Base-by-base conservation (phyloP, 306 rosid species). In the Begonia fuchsioides region DNA sequence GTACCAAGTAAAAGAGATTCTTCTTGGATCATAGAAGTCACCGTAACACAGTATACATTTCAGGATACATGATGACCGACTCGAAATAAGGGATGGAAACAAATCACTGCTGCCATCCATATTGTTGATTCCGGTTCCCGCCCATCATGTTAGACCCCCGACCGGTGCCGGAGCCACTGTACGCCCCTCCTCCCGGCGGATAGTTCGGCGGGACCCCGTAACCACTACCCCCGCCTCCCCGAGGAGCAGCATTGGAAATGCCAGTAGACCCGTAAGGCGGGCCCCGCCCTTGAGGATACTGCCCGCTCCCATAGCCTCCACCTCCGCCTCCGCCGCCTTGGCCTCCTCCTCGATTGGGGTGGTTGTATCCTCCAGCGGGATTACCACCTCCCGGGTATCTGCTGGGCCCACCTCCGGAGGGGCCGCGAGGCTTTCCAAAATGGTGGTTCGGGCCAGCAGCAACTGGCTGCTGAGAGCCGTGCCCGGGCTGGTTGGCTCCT, bases 131-230 rank as follows among this genome's bases (percentile, higher is more conserved):
- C 19, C 74, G 78, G 54, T 51, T 67, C 57, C 74, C 73, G 13
- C 74, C 74, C 71, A 72, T 72, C 73, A 59, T 65, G 63, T 67
- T 72, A 11, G 74, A 67, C 35, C 78, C 78, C 14, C 78, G 74
- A 38, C 74, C 78, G 1, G 70, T 38, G 41, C 53, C 67, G 10
- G 78, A 72, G 12, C 74, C 52, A 43, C 78, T 68, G 39, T 67
- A 72, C 7, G 70, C 70, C 14, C 74, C 35, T 26, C 35, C 74
- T 17, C 60, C 64, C 45, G 59, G 78, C 8, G 63, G 57, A 41
- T 63, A 72, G 66, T 72, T 72, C 38, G 78, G 71, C 44, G 43
- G 70, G 16, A 63, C 74, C 38, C 74, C 78, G 17, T 72, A 72
- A 9, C 74, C 70, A 38, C 78, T 58, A 12, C 77, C 73, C 13